Conservation (phyloP, 106 monocot genomes). For the Amphibolis antarctica region DNA sequence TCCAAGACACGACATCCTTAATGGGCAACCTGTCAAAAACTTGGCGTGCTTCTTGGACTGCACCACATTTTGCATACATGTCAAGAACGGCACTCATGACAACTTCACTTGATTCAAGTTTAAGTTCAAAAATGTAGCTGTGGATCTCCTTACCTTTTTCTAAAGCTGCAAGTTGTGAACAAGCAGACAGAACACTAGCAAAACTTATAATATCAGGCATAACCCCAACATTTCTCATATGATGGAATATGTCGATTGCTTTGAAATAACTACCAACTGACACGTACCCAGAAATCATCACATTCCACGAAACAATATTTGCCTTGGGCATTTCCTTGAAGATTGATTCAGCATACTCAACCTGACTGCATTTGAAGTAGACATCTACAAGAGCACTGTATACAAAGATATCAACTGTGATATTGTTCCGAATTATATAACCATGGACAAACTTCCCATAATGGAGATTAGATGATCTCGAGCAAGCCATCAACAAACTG, state of each 20-base stretch:
- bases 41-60: constrained; percentile 34
- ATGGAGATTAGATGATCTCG: constrained; percentile 24
- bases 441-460: constrained; percentile 57
- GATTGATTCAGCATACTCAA: constrained; percentile 27
- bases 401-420: constrained; percentile 42
- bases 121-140: constrained; percentile 13
- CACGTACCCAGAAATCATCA: constrained; percentile 62
- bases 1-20: constrained; percentile 56
- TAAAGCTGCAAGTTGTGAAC: constrained; percentile 54
- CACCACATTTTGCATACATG: constrained; percentile 84
- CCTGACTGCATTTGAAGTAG: constrained; percentile 56
- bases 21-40: constrained; percentile 36
- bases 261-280: constrained; percentile 26
- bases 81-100: constrained; percentile 64
- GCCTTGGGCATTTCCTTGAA: constrained; percentile 25
- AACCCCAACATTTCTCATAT: constrained; percentile 28
- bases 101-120: constrained; percentile 36
- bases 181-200: constrained; percentile 45
- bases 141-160: constrained; percentile 61
- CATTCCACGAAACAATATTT: constrained; percentile 54
- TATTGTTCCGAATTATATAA: constrained; percentile 30
- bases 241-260: constrained; percentile 30
- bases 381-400: constrained; percentile 41
- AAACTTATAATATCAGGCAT: constrained; percentile 43
- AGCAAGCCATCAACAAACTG: constrained; percentile 45